Conservation (phyloP, 331 rosid species). For the Acacia pycnantha region DNA sequence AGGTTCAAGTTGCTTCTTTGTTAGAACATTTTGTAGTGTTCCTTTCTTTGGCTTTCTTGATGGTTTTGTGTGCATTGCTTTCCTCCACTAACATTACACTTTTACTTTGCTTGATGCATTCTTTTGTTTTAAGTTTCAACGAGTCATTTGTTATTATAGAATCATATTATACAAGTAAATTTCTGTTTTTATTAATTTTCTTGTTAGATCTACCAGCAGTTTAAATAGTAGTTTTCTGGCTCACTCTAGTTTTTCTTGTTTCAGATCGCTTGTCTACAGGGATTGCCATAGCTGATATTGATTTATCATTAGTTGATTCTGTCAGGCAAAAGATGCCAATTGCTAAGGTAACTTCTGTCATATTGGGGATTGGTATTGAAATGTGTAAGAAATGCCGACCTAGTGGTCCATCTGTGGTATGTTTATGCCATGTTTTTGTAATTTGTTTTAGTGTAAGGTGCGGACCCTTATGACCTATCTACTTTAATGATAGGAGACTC, state of each 20-base stretch:
- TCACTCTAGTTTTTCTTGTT: constrained; percentile 29
- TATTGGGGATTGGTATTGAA: neutral
- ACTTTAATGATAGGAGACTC: neutral
- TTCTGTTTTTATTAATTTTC: neutral
- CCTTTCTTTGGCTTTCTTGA: constrained; percentile 20
- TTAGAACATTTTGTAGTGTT: neutral
- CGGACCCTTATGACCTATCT: neutral
- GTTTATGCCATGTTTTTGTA: neutral
- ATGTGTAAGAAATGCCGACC: neutral
- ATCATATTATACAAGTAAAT: neutral
- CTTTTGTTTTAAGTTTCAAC: neutral
- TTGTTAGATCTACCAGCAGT: neutral
- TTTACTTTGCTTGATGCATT: neutral
- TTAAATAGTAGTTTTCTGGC: constrained; percentile 8
- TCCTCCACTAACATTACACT: neutral
- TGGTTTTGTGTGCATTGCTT: neutral
- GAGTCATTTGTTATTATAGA: neutral
- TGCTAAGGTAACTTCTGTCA: constrained; percentile 51
- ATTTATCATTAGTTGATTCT: constrained; percentile 69
- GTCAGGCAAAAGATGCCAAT: constrained; percentile 89
- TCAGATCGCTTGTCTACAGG: constrained; percentile 84
- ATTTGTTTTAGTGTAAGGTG: neutral
- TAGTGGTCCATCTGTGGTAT: neutral
- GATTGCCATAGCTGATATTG: constrained; percentile 80
- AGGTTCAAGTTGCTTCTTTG: constrained; percentile 16